A percentile compares a stretch with the other conserved stretches of the same genome.
These are phyloP conservation scores for Neurospora sp. DNA, from an alignment of 495 filamentous ascomycete genomes.

Conservation along the genomic window DNA sequence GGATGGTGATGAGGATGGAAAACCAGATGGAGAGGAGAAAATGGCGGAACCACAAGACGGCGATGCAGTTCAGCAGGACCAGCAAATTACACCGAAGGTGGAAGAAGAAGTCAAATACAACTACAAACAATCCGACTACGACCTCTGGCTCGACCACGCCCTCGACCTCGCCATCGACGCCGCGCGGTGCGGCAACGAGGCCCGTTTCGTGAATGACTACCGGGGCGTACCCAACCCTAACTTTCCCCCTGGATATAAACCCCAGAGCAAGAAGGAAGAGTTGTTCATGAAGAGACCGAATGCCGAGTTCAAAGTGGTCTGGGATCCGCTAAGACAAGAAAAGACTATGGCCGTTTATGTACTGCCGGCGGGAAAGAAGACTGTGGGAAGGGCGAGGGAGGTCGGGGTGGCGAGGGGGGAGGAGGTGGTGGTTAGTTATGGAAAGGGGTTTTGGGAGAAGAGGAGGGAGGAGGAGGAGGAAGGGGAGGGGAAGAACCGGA, in stretches of 20 bases:
- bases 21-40: too few relatives aligned
- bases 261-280: background rate
- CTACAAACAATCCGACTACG: constrained; percentile 51
- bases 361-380: constrained; percentile 44
- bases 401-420: constrained; percentile 18
- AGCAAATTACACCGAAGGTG: too few relatives aligned
- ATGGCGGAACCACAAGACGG: too few relatives aligned
- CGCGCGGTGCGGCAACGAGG: constrained; percentile 52
- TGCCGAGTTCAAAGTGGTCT: constrained; percentile 50
- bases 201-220: constrained; percentile 66
- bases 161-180: constrained; percentile 54
- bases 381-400: constrained; percentile 27
- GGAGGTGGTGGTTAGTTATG: constrained; percentile 54
- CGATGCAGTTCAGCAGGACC: too few relatives aligned
- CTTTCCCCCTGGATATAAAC: background rate
- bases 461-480: constrained; percentile 23
- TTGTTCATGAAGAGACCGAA: constrained; percentile 30
- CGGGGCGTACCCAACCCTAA: constrained; percentile 39
- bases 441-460: constrained; percentile 52
- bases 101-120: constrained; percentile 10
- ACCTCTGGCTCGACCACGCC: constrained; percentile 48
- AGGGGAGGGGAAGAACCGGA: background rate
- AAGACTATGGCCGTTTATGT: constrained; percentile 53
- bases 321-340: constrained; percentile 36
- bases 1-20: background rate